A percentile compares a stretch with the other conserved stretches of the same genome.
Conservation (phyloP, 257 asterid genomes). For the Solanum microdontum region DNA sequence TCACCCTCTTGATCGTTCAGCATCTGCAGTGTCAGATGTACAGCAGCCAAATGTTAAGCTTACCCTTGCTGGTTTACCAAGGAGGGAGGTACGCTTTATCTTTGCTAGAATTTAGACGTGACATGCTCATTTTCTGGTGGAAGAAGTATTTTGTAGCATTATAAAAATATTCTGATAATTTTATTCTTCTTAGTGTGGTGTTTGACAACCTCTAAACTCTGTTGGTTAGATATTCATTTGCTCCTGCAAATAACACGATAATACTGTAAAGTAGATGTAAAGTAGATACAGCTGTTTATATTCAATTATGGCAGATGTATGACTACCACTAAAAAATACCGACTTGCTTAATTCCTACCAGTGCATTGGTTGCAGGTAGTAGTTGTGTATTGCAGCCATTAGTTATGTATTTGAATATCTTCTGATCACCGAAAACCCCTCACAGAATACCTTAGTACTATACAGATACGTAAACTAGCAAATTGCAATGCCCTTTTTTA, state of each 20-base stretch:
- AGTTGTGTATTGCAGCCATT: not conserved
- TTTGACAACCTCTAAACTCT: not conserved
- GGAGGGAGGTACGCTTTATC: constrained; percentile 68
- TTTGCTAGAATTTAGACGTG: not conserved
- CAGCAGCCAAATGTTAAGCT: constrained; percentile 55
- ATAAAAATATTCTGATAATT: not conserved
- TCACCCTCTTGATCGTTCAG: constrained; percentile 75
- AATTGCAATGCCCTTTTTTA: not conserved
- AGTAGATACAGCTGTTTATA: not conserved
- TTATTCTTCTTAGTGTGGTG: not conserved
- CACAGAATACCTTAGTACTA: not conserved
- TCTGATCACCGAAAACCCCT: not conserved
- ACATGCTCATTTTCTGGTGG: not conserved
- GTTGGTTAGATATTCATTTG: not conserved
- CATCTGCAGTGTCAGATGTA: constrained; percentile 30
- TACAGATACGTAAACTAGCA: not conserved
- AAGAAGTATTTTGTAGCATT: not conserved
- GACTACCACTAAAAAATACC: not conserved
- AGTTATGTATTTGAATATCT: not conserved
- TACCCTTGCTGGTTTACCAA: constrained; percentile 86
- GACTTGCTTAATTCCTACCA: not conserved
- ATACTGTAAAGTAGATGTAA: not conserved
- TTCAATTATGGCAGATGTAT: not conserved
- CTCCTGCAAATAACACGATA: not conserved
- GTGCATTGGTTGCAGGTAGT: not conserved